Conservation (phyloP, 2,329 filamentous ascomycete genomes). For the Aspergillus oerlinghausenensis region DNA sequence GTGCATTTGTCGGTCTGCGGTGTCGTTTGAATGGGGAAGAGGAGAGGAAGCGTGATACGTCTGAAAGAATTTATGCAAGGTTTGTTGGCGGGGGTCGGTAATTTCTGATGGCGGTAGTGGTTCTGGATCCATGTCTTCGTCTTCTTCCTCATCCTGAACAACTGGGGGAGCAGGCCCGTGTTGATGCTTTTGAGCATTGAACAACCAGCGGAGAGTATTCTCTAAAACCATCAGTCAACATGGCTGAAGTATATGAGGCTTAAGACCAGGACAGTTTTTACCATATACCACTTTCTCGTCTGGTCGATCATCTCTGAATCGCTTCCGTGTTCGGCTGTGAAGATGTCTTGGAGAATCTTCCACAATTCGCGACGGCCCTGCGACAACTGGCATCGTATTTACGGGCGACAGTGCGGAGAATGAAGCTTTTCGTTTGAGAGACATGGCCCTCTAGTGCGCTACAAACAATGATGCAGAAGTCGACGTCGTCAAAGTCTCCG, state of each 20-base stretch:
- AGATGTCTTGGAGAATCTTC: constrained; percentile 41
- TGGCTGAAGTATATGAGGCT: neutral
- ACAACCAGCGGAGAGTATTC: constrained; percentile 41
- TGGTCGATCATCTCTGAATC: constrained; percentile 55
- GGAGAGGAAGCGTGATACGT: constrained; percentile 18
- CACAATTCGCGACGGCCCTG: constrained; percentile 24
- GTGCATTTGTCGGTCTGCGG: constrained; percentile 13
- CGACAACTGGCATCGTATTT: constrained; percentile 22
- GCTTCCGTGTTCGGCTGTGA: constrained; percentile 55
- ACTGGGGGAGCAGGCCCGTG: constrained; percentile 9
- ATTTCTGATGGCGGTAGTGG: constrained; percentile 21
- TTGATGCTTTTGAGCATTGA: constrained; percentile 35
- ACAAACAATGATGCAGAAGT: neutral
- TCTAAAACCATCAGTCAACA: constrained; percentile 19
- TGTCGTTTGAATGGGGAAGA: constrained; percentile 11
- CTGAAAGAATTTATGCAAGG: constrained; percentile 38
- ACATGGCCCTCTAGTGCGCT: constrained; percentile 38
- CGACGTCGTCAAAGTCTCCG: neutral
- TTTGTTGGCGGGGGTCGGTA: constrained; percentile 38
- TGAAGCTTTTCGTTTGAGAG: constrained; percentile 57
- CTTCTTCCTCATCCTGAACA: constrained; percentile 9
- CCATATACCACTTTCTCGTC: constrained; percentile 53
- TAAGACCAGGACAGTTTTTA: constrained; percentile 26
- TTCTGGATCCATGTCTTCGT: constrained; percentile 25
- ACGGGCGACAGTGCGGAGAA: constrained; percentile 43